Conservation (phyloP, 2,329 filamentous ascomycete species). For the Aspergillus sp. region DNA sequence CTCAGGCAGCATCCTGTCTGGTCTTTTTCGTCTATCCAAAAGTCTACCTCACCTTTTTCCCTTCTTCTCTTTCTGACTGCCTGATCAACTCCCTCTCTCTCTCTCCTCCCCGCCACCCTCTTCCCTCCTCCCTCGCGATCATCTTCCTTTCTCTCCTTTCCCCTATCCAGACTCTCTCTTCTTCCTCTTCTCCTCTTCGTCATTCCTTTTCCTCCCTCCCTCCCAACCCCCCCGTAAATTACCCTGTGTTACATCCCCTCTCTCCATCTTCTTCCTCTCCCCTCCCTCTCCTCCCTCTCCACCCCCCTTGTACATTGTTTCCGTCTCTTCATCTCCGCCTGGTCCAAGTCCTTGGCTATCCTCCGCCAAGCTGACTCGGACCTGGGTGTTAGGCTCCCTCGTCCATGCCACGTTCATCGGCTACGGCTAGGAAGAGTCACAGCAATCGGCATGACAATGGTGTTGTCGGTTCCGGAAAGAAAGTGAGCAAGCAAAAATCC, state of each 20-base stretch:
- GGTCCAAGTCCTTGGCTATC: conserved; percentile 48
- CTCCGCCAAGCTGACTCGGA: conserved; percentile 50
- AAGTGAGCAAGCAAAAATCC: conserved; percentile 59
- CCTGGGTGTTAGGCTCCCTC: conserved; percentile 42
- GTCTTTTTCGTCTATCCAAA: conserved; percentile 11
- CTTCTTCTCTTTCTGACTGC: conserved; percentile 19
- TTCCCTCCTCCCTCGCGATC: conserved; percentile 11
- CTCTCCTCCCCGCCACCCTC: conserved; percentile 13
- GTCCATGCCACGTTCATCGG: conserved; percentile 51
- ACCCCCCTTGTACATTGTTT: conserved; percentile 15
- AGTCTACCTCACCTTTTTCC: conserved; percentile 20
- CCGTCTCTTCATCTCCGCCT: conserved; percentile 31
- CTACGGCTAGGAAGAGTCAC: conserved; percentile 57
- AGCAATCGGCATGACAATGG: conserved; percentile 84
- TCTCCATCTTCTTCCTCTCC: conserved; percentile 4
- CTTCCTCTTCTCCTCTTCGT: conserved; percentile 11
- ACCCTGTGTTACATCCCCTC: conserved; percentile 10
- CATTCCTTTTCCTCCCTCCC: conserved; percentile 10
- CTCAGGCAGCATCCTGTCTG: conserved; percentile 9
- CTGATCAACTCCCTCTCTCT: conserved; percentile 21
- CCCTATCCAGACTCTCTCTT: conserved; percentile 1
- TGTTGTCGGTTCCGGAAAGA: conserved; percentile 74
- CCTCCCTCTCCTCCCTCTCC: conserved; percentile 7
- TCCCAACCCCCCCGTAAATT: conserved; percentile 17
- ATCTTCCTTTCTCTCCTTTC: conserved; percentile 11